These are phyloP conservation scores for Myrmaecium sp. DNA, from an alignment of 2,329 filamentous ascomycete genomes.

Conservation along the genomic window DNA sequence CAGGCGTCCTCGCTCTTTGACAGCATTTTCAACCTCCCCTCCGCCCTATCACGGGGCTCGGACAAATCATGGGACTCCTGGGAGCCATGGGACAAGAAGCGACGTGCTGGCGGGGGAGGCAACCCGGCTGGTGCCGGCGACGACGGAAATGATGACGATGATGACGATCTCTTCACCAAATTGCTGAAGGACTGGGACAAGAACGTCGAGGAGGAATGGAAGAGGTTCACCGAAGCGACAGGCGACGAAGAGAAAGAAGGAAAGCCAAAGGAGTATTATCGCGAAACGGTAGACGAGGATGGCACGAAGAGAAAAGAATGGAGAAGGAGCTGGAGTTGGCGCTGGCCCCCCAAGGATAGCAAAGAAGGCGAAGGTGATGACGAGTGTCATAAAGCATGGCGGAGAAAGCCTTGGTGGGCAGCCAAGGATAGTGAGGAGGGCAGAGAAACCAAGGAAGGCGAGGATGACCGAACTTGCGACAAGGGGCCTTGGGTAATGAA, in stretches of 20 bases:
- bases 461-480: too few species aligned
- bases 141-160: not conserved
- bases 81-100: slow-evolving; percentile 9
- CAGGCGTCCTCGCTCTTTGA: slow-evolving; percentile 38
- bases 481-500: too few species aligned
- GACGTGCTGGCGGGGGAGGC: slow-evolving; percentile 1
- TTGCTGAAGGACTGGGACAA: slow-evolving; percentile 3
- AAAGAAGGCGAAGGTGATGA: too few species aligned
- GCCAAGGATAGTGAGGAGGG: too few species aligned
- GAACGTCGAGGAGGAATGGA: too few species aligned
- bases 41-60: slow-evolving; percentile 14
- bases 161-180: not conserved
- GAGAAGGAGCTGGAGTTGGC: slow-evolving; percentile 3
- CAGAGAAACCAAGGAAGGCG: too few species aligned
- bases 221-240: not conserved
- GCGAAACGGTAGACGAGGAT: slow-evolving; percentile 3
- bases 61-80: slow-evolving; percentile 8
- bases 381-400: too few species aligned
- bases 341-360: slow-evolving; percentile 3
- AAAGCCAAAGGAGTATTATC: slow-evolving; percentile 4
- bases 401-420: not conserved
- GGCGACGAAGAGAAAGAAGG: slow-evolving; percentile 1
- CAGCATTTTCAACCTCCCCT: slow-evolving; percentile 31
- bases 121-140: slow-evolving; percentile 1
- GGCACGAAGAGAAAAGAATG: slow-evolving; percentile 4